Evolutionary conservation across 1,139 yeast species (phyloP).

Genomic region (Saccharomycopsis crataegensis): DNA sequence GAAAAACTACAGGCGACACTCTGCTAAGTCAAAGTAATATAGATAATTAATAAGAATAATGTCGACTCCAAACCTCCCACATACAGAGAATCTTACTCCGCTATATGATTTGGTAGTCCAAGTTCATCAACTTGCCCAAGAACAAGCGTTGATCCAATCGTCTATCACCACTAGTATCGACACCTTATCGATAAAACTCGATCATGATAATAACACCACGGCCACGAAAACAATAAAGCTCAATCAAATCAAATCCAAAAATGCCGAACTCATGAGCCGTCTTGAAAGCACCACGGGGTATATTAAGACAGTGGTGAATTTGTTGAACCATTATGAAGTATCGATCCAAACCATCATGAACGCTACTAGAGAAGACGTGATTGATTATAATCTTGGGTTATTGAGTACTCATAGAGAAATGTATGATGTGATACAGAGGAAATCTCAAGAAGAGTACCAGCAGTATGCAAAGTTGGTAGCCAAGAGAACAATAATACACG

Average conservation of each 20-base stretch:
- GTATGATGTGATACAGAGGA: neutral
- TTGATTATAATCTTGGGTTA: slow-evolving; percentile 13
- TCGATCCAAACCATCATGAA: slow-evolving; percentile 14
- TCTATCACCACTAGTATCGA: slow-evolving; percentile 8
- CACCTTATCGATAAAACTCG: slow-evolving; percentile 2
- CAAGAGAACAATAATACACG: neutral
- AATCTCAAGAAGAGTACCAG: neutral
- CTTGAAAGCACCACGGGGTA: slow-evolving; percentile 3
- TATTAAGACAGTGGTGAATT: neutral
- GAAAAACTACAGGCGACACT: too few relatives aligned
- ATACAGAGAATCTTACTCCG: slow-evolving; percentile 16
- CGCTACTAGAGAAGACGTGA: slow-evolving; percentile 10
- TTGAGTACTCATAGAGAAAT: neutral
- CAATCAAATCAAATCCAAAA: neutral
- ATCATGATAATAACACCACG: neutral
- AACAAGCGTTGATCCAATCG: slow-evolving; percentile 8
- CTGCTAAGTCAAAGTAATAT: too few relatives aligned
- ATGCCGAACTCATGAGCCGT: neutral
- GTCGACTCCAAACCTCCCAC: slow-evolving; percentile 17
- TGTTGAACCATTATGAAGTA: slow-evolving; percentile 16
- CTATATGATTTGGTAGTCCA: slow-evolving; percentile 13
- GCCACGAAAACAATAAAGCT: slow-evolving; percentile 1
- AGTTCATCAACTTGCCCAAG: slow-evolving; percentile 11
- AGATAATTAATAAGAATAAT: neutral
- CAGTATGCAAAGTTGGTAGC: neutral